Percentiles rank a stretch among this genome's conserved stretches.
Conservation (phyloP, 176 grass and related monocot species). For the Calamus simplicifolius region DNA sequence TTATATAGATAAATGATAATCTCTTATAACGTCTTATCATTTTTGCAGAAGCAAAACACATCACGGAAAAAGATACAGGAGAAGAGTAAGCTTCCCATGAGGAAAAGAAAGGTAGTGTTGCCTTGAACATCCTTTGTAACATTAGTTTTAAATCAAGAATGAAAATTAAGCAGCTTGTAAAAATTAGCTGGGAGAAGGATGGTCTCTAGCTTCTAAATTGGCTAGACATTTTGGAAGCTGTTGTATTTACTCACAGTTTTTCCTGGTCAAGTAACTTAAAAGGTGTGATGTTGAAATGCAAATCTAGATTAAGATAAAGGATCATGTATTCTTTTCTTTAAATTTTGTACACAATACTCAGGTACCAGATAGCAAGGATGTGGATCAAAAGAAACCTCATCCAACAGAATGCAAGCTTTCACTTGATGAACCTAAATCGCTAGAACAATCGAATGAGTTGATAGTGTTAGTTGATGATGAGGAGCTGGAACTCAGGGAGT, state of each 20-base stretch:
- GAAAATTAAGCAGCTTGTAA: background rate
- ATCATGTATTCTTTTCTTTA: conserved; percentile 3
- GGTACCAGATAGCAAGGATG: conserved; percentile 46
- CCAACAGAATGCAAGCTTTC: conserved; percentile 65
- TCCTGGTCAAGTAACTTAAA: too few species aligned
- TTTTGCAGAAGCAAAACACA: conserved; percentile 45
- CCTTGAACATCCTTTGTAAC: background rate
- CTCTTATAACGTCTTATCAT: background rate
- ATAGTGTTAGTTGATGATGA: conserved; percentile 72
- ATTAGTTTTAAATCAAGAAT: background rate
- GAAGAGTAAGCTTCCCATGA: conserved; percentile 28
- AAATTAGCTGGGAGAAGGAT: too few species aligned
- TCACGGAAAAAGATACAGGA: conserved; percentile 44
- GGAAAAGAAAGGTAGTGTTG: conserved; percentile 56
- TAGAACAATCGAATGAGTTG: conserved; percentile 38
- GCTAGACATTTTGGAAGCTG: background rate
- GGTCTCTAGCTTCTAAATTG: background rate
- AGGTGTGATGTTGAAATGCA: too few species aligned
- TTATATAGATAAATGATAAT: too few species aligned
- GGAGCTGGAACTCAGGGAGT: conserved; percentile 82
- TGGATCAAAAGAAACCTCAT: conserved; percentile 32
- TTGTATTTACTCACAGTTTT: too few species aligned
- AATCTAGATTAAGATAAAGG: too few species aligned
- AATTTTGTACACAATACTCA: conserved; percentile 7
- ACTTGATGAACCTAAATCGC: conserved; percentile 40